Evolutionary conservation across 2,329 filamentous ascomycete species (phyloP), one percentile per base, ranked within the genome.

Genomic region (Fusarium aywerte): DNA sequence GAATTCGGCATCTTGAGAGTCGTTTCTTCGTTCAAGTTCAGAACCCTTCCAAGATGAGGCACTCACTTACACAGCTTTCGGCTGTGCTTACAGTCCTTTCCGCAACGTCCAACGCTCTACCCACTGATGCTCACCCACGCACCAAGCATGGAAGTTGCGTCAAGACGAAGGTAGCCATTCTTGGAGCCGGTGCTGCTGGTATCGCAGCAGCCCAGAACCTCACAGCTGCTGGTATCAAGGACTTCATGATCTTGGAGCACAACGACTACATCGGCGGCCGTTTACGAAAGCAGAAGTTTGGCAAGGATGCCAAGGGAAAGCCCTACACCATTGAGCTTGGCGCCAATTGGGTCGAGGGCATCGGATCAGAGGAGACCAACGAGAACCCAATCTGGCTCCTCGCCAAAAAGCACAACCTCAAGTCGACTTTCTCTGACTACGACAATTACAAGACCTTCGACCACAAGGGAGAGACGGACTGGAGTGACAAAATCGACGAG

Each of bases 181-280:
- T 78, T 7, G 88, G 88, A 32, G 88, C 84, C 15, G 89, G 88
- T 13, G 84, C 88, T 53, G 83, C 88, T 2, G 88, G 88, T 7
- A 86, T 90, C 38, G 86, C 88, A 13, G 87, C 88, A 15, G 88
- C 88, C 21, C 87, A 91, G 81, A 82, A 88, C 4, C 75, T 91
- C 7, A 76, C 81, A 6, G 89, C 91, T 53, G 82, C 83, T 4
- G 89, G 87, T 0, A 78, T 91, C 7, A 77, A 81, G 0, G 88
- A 91, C 60, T 91, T 91, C 59, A 52, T 91, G 9, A 87, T 91
- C 44, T 75, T 91, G 4, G 89, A 91, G 62, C 86, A 87, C 61
- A 87, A 88, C 13, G 80, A 84, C 59, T 81, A 84, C 13, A 84
- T 91, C 58, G 89, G 89, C 2, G 89, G 89, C 2, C 84, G 89